phyloP scores from a whole-genome alignment of 2,329 filamentous ascomycete species.

The Aspergillaceae sp. region DNA sequence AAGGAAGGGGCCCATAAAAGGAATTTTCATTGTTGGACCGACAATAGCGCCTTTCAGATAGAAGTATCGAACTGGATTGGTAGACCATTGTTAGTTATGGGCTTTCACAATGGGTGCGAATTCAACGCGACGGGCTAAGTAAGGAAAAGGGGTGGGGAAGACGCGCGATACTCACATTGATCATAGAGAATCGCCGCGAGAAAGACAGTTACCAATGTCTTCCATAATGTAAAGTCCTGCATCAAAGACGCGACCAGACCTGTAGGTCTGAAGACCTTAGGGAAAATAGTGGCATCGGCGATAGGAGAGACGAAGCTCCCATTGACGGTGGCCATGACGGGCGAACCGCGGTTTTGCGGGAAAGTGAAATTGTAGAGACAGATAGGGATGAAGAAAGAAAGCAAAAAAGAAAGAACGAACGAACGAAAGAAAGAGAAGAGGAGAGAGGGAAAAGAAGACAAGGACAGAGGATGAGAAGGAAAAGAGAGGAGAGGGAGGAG shows the following conservation, averaged over 20 bases:
- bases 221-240: constrained; percentile 54
- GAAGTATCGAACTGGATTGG: constrained; percentile 59
- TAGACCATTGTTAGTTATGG: constrained; percentile 1
- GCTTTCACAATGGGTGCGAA: constrained; percentile 7
- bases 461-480: constrained; percentile 6
- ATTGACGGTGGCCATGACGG: constrained; percentile 45
- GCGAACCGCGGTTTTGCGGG: constrained; percentile 1
- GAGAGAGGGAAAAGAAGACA: constrained; percentile 1
- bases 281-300: constrained; percentile 53
- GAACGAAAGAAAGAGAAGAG: constrained; percentile 2
- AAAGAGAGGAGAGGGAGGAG: constrained; percentile 5
- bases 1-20: constrained; percentile 92
- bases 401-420: constrained; percentile 2
- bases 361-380: too few relatives aligned
- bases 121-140: not conserved
- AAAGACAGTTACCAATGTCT: constrained; percentile 61
- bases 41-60: constrained; percentile 66
- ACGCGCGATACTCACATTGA: constrained; percentile 58
- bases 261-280: constrained; percentile 41
- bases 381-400: not conserved
- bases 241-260: constrained; percentile 48
- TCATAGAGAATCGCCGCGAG: constrained; percentile 72
- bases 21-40: constrained; percentile 66
- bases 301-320: constrained; percentile 62
- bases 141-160: not conserved